Conservation (phyloP, 2,329 filamentous ascomycete species). For the Ophiostoma tasmaniense region DNA sequence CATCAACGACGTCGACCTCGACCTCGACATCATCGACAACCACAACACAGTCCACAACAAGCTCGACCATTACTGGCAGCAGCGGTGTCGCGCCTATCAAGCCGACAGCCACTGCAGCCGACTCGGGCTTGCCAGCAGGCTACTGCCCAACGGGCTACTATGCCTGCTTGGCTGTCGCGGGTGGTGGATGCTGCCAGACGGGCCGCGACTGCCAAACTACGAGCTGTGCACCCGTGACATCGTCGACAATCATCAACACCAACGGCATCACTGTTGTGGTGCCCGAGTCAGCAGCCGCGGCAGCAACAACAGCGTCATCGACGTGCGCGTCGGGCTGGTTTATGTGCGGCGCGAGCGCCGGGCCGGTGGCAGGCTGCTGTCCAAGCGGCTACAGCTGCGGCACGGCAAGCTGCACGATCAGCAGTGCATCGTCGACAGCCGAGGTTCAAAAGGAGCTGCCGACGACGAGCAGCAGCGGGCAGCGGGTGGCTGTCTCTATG, state of each 20-base stretch:
- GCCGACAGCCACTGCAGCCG: conserved; percentile 34
- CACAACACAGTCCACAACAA: conserved; percentile 27
- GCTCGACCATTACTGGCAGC: not conserved
- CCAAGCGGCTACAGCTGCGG: conserved; percentile 69
- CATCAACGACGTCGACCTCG: conserved; percentile 33
- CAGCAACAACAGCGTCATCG: conserved; percentile 28
- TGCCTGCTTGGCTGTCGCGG: conserved; percentile 75
- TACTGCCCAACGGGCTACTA: conserved; percentile 87
- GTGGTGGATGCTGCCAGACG: conserved; percentile 77
- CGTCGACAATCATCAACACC: conserved; percentile 49
- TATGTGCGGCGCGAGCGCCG: conserved; percentile 49
- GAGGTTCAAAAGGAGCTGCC: conserved; percentile 49
- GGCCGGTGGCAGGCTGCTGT: conserved; percentile 73
- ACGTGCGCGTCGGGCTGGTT: conserved; percentile 76
- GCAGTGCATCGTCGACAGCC: conserved; percentile 43
- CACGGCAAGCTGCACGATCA: conserved; percentile 58
- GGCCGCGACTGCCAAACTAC: conserved; percentile 76
- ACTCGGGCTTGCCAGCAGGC: conserved; percentile 30
- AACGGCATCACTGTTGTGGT: conserved; percentile 65
- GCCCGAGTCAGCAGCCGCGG: conserved; percentile 34
- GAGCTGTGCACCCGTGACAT: conserved; percentile 57
- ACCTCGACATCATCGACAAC: conserved; percentile 31
- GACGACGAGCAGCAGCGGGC: conserved; percentile 9
- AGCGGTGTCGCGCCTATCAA: conserved; percentile 40
- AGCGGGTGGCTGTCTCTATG: not conserved